These are phyloP conservation scores for Escovopsis sp. DNA, from an alignment of 2,329 filamentous ascomycete species.

Conservation along the genomic window DNA sequence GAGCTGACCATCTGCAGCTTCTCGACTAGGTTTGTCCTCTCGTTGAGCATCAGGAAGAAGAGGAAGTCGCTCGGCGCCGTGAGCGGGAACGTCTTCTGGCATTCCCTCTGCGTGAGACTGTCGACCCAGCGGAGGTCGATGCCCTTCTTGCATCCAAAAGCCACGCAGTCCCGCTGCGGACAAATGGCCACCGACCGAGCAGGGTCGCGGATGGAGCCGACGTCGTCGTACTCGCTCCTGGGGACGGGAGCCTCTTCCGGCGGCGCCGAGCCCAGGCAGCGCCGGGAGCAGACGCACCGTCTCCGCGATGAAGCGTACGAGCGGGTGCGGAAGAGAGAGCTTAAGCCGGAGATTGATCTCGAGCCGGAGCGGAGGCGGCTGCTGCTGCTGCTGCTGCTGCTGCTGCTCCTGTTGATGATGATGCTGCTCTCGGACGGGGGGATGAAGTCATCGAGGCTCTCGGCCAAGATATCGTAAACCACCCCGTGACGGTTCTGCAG, in stretches of 20 bases:
- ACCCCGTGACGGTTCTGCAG: slow-evolving; percentile 46
- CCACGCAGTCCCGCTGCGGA: slow-evolving; percentile 48
- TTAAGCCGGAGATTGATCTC: slow-evolving; percentile 1
- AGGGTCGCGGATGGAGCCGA: slow-evolving; percentile 47
- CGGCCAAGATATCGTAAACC: slow-evolving; percentile 36
- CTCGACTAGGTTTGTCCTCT: slow-evolving; percentile 32
- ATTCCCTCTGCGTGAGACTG: slow-evolving; percentile 29
- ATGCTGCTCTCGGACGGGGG: slow-evolving; percentile 2
- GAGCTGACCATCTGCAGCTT: slow-evolving; percentile 50
- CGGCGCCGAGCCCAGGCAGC: slow-evolving; percentile 10
- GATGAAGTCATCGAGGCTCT: slow-evolving; percentile 5
- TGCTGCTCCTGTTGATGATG: neutral
- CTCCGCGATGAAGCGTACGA: neutral
- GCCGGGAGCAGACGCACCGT: slow-evolving; percentile 13
- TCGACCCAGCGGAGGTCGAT: slow-evolving; percentile 48
- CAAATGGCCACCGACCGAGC: slow-evolving; percentile 52
- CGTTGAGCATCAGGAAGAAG: slow-evolving; percentile 43
- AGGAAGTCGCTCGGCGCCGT: slow-evolving; percentile 38
- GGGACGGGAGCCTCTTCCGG: slow-evolving; percentile 16
- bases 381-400: slow-evolving; percentile 2
- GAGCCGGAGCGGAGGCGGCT: neutral
- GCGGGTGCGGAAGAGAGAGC: neutral
- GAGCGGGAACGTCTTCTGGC: slow-evolving; percentile 41
- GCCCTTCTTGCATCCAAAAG: slow-evolving; percentile 47
- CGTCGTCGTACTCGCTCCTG: slow-evolving; percentile 23